These are phyloP conservation scores for Rhodotorula graminis DNA, from an alignment of 768 basidiomycete species.

Conservation along the genomic window DNA sequence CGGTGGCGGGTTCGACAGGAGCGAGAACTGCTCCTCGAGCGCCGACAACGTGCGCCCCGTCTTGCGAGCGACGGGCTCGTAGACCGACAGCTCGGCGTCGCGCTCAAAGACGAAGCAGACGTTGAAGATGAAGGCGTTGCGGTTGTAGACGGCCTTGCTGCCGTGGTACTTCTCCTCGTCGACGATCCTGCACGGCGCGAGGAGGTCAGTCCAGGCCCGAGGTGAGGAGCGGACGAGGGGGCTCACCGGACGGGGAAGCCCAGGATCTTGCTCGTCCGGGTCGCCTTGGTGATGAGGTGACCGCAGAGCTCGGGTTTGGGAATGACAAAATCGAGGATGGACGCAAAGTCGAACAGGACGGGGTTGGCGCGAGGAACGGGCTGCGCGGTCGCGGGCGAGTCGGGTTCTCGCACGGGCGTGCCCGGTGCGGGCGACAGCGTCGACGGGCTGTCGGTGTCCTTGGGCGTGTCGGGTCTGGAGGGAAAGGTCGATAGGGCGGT, in stretches of 20 bases:
- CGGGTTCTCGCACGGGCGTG: not conserved
- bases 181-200: slow-evolving; percentile 17
- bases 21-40: slow-evolving; percentile 84
- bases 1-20: slow-evolving; percentile 68
- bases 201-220: not conserved
- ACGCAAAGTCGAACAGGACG: slow-evolving; percentile 76
- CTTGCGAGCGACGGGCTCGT: slow-evolving; percentile 93
- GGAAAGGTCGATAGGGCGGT: slow-evolving; percentile 41
- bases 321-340: slow-evolving; percentile 90
- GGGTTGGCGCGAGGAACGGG: slow-evolving; percentile 20
- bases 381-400: slow-evolving; percentile 1
- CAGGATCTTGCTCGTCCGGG: slow-evolving; percentile 74
- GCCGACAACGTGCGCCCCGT: slow-evolving; percentile 78
- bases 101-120: slow-evolving; percentile 94
- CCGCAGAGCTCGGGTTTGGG: slow-evolving; percentile 80
- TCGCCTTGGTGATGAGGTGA: slow-evolving; percentile 78
- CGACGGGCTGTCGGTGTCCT: not conserved
- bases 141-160: slow-evolving; percentile 41
- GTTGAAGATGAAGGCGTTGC: slow-evolving; percentile 89
- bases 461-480: slow-evolving; percentile 13
- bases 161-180: slow-evolving; percentile 44
- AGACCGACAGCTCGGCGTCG: slow-evolving; percentile 84
- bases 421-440: not conserved
- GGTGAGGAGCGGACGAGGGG: no score
- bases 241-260: slow-evolving; percentile 79